phyloP scores from a whole-genome alignment of 2,329 filamentous ascomycete genomes.

The Cladosporium colombiae region DNA sequence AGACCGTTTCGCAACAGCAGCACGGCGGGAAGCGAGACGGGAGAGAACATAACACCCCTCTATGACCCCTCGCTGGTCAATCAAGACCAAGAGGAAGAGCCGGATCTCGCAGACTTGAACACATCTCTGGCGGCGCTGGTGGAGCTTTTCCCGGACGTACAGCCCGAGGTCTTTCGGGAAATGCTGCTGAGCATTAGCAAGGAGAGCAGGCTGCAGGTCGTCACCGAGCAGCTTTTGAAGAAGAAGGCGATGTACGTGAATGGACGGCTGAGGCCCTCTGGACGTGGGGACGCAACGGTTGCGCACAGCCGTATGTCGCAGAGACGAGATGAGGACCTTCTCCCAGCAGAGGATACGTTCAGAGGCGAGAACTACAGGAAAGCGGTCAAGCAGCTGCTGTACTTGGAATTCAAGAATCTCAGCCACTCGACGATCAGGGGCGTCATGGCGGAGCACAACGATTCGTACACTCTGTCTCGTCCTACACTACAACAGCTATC shows the following conservation, averaged over 20 bases:
- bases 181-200: slow-evolving; percentile 74
- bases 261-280: slow-evolving; percentile 54
- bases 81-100: slow-evolving; percentile 42
- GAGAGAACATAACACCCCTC: slow-evolving; percentile 32
- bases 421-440: slow-evolving; percentile 73
- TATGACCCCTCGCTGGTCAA: slow-evolving; percentile 27
- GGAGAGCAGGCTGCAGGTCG: slow-evolving; percentile 73
- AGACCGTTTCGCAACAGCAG: slow-evolving; percentile 33
- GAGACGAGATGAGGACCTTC: slow-evolving; percentile 21
- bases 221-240: slow-evolving; percentile 75
- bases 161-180: slow-evolving; percentile 79
- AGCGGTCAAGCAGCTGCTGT: slow-evolving; percentile 67
- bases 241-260: slow-evolving; percentile 69
- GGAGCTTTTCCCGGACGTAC: slow-evolving; percentile 76
- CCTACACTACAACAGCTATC: slow-evolving; percentile 68
- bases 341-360: slow-evolving; percentile 67
- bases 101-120: slow-evolving; percentile 70
- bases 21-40: slow-evolving; percentile 26
- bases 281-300: slow-evolving; percentile 12
- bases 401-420: slow-evolving; percentile 74
- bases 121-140: slow-evolving; percentile 66
- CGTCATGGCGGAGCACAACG: slow-evolving; percentile 78
- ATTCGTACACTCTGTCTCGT: slow-evolving; percentile 72
- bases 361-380: slow-evolving; percentile 66
- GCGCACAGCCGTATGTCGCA: background rate